Conservation (phyloP, 108 stramenopile genomes). For the Fragilariopsis cylindrus region DNA sequence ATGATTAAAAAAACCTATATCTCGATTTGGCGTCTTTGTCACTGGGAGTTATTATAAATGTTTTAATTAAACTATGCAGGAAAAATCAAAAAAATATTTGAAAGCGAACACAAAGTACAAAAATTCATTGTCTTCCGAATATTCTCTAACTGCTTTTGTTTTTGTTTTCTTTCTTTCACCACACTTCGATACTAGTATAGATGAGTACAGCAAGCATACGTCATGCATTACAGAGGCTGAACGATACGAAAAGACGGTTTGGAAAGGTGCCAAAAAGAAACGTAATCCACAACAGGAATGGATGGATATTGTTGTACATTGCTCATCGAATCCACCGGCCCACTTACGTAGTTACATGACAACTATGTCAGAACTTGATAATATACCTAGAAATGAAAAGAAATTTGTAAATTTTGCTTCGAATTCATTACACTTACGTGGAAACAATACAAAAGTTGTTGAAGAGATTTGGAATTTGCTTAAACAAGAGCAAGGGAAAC, state of each 20-base stretch:
- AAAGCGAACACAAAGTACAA: background rate
- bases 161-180: background rate
- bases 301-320: conserved; percentile 59
- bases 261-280: conserved; percentile 42
- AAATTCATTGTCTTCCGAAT: background rate
- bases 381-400: conserved; percentile 89
- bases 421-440: conserved; percentile 77
- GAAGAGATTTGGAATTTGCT: conserved; percentile 76
- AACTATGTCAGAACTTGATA: conserved; percentile 58
- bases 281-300: conserved; percentile 79
- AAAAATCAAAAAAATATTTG: background rate
- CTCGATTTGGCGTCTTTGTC: conserved; percentile 50
- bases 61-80: conserved; percentile 96
- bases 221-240: conserved; percentile 89
- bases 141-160: background rate
- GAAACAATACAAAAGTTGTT: conserved; percentile 44
- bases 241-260: conserved; percentile 75
- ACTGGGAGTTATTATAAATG: conserved; percentile 81
- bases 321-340: conserved; percentile 54
- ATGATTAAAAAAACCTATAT: conserved; percentile 37
- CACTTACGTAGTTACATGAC: conserved; percentile 58
- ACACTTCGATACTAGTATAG: conserved; percentile 36
- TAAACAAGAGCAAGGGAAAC: conserved; percentile 43
- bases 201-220: conserved; percentile 83
- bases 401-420: conserved; percentile 88